phyloP scores from a whole-genome alignment of 2,329 filamentous ascomycete species.

The Thelonectria discophora region DNA sequence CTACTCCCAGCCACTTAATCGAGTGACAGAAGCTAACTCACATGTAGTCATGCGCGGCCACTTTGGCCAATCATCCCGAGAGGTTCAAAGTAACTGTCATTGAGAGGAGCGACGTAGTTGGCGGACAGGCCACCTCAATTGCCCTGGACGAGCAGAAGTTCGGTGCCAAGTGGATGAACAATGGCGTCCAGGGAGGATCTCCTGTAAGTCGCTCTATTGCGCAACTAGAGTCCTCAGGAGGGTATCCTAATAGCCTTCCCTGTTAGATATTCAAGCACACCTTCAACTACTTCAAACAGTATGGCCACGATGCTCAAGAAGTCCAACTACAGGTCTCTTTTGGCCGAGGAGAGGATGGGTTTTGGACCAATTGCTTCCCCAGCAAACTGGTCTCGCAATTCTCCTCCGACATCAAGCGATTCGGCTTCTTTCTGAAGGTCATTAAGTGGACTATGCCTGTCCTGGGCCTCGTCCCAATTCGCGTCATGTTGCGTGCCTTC shows the following conservation, averaged over 20 bases:
- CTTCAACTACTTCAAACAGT: constrained; percentile 69
- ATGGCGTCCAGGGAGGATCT: constrained; percentile 70
- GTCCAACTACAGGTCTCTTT: constrained; percentile 71
- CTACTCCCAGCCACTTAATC: neutral
- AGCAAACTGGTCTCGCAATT: constrained; percentile 65
- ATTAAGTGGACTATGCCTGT: constrained; percentile 68
- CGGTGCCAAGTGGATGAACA: constrained; percentile 68
- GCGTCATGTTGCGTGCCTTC: constrained; percentile 72
- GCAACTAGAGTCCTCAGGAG: too few species aligned
- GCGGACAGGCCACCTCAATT: constrained; percentile 69
- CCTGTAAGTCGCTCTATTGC: constrained; percentile 33
- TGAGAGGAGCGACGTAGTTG: constrained; percentile 65
- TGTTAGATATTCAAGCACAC: constrained; percentile 71
- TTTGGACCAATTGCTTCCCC: constrained; percentile 74
- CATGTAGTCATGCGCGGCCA: constrained; percentile 68
- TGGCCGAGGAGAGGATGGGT: constrained; percentile 64
- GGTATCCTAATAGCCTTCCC: neutral
- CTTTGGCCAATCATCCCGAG: constrained; percentile 71
- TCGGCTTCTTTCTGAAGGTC: constrained; percentile 44
- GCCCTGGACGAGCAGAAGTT: constrained; percentile 64
- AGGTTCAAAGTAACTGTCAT: constrained; percentile 72
- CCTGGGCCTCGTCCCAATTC: constrained; percentile 69
- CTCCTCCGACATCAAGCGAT: constrained; percentile 53
- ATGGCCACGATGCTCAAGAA: constrained; percentile 64
- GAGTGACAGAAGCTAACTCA: neutral